Percentiles rank a stretch among this genome's conserved stretches.
phyloP scores from a whole-genome alignment of 1,284 basidiomycete genomes.

The Chalciporus sp. region DNA sequence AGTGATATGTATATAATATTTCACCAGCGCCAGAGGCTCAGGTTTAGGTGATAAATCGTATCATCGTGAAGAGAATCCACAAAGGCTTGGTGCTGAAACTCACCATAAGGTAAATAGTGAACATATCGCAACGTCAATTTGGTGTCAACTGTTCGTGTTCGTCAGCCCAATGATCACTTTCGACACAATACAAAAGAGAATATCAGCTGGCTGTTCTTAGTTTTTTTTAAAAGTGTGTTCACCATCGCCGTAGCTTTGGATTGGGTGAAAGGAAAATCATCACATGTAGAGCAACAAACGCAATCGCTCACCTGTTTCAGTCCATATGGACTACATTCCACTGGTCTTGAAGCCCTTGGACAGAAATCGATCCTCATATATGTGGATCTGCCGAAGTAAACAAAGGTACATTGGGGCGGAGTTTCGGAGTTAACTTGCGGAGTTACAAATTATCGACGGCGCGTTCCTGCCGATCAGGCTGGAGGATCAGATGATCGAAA shows the following conservation, averaged over 20 bases:
- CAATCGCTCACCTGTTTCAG: neutral
- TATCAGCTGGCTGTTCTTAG: conserved; percentile 20
- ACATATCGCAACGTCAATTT: neutral
- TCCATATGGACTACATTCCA: too few species aligned
- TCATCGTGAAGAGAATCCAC: conserved; percentile 21
- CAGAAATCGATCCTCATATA: too few species aligned
- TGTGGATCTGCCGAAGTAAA: too few species aligned
- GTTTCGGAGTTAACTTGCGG: neutral
- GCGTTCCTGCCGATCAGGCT: too few species aligned
- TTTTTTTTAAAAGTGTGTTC: conserved; percentile 8
- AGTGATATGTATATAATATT: conserved; percentile 27
- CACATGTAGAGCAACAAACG: neutral
- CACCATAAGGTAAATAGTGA: neutral
- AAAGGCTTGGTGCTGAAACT: neutral
- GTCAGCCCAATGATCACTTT: neutral
- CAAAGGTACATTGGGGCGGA: neutral
- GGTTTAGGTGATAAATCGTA: conserved; percentile 24
- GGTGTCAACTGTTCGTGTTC: neutral
- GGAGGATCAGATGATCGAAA: too few species aligned
- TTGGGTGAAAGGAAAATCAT: conserved; percentile 6
- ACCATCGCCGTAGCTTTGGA: conserved; percentile 8
- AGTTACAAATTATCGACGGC: too few species aligned
- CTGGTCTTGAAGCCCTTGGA: neutral
- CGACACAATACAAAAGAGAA: neutral
- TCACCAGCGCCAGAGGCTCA: conserved; percentile 36